A percentile compares a stretch with the other conserved stretches of the same genome.
These are phyloP conservation scores for Suillus hirtellus DNA, from an alignment of 768 basidiomycete species.

Conservation along the genomic window DNA sequence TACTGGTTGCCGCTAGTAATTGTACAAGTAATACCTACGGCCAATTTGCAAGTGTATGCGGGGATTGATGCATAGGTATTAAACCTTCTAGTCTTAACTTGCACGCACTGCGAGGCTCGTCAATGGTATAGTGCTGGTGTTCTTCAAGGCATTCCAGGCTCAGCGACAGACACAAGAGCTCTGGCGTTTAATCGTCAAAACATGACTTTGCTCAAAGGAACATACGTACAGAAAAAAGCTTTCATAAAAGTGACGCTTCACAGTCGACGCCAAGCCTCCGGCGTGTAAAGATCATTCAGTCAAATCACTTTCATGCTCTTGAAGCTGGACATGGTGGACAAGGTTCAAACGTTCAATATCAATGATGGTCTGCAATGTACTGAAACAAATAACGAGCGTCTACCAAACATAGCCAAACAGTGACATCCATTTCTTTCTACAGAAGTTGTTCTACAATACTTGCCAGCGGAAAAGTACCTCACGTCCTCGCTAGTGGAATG, in stretches of 20 bases:
- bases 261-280: constrained; percentile 92
- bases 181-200: constrained; percentile 89
- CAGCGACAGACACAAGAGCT: constrained; percentile 89
- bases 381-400: background rate
- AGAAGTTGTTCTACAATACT: background rate
- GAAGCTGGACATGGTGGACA: constrained; percentile 39
- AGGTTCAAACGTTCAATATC: too few species aligned
- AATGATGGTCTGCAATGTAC: too few species aligned
- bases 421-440: background rate
- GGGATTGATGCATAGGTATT: background rate
- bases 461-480: background rate
- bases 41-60: background rate
- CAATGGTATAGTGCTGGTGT: constrained; percentile 44
- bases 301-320: constrained; percentile 87
- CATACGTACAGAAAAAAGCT: constrained; percentile 81
- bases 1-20: background rate
- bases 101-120: constrained; percentile 75
- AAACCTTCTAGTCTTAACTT: background rate
- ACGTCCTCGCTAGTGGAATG: constrained; percentile 17
- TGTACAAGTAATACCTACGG: background rate
- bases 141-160: constrained; percentile 67
- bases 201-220: background rate
- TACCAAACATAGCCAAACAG: constrained; percentile 1
- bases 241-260: constrained; percentile 84
- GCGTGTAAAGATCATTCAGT: constrained; percentile 89